Percentiles rank a stretch among this genome's conserved stretches.
Conservation (phyloP, 2,329 filamentous ascomycete genomes). For the Penicillium polonicum region DNA sequence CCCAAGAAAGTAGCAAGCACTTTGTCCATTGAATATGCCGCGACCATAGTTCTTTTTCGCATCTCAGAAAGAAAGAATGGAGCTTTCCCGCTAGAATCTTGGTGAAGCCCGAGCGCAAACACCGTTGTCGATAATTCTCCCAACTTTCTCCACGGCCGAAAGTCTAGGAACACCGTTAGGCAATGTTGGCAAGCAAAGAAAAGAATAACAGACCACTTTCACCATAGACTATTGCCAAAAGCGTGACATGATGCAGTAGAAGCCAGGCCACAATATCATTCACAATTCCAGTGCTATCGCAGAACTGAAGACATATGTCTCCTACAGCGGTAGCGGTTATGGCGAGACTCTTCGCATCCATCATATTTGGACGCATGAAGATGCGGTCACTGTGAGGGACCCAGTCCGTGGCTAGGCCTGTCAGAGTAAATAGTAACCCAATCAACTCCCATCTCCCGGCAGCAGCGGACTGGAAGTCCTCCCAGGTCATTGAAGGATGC, state of each 20-base stretch:
- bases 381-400: slow-evolving; percentile 10
- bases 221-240: slow-evolving; percentile 26
- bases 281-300: slow-evolving; percentile 23
- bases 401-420: slow-evolving; percentile 15
- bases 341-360: slow-evolving; percentile 7
- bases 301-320: slow-evolving; percentile 32
- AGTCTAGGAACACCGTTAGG: slow-evolving; percentile 31
- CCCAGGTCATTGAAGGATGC: slow-evolving; percentile 19
- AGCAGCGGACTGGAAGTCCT: slow-evolving; percentile 18
- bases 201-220: slow-evolving; percentile 17
- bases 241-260: slow-evolving; percentile 23
- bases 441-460: slow-evolving; percentile 27
- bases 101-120: slow-evolving; percentile 43
- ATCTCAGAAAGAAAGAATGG: slow-evolving; percentile 31
- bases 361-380: slow-evolving; percentile 3
- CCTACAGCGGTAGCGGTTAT: slow-evolving; percentile 24
- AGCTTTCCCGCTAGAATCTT: slow-evolving; percentile 34
- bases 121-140: slow-evolving; percentile 47
- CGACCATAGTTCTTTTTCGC: slow-evolving; percentile 28
- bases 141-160: slow-evolving; percentile 45
- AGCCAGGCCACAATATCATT: slow-evolving; percentile 32
- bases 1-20: slow-evolving; percentile 31
- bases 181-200: neutral
- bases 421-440: slow-evolving; percentile 22
- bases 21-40: slow-evolving; percentile 29